Percentiles rank a stretch among this genome's conserved stretches.
Evolutionary conservation across 495 filamentous ascomycete species (phyloP).

Genomic region (Haplographium delicatum): DNA sequence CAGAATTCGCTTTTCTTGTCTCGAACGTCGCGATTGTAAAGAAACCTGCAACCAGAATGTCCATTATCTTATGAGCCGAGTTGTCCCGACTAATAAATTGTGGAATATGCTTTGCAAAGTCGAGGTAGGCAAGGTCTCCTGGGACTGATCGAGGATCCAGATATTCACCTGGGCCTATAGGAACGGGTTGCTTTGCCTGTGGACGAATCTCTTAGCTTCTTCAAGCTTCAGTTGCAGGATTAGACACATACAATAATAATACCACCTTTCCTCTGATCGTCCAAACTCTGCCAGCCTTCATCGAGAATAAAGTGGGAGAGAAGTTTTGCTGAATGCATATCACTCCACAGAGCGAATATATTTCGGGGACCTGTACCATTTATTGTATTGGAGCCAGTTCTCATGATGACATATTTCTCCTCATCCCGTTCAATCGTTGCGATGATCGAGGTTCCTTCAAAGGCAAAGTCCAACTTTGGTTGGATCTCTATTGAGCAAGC

Average conservation of each 20-base stretch:
- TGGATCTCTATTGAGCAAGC: constrained; percentile 9
- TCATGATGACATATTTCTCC: no score
- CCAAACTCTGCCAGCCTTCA: constrained; percentile 4
- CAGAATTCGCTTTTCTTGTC: constrained; percentile 18
- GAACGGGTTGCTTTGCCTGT: neutral
- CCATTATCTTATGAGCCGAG: neutral
- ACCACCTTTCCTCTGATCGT: neutral
- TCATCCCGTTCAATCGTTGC: no score
- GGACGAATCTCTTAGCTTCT: neutral
- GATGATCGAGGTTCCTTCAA: constrained; percentile 1
- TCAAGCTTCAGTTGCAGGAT: neutral
- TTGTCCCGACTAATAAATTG: constrained; percentile 1
- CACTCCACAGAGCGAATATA: no score
- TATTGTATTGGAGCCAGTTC: no score
- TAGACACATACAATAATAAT: neutral
- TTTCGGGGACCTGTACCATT: no score
- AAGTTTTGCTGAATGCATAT: neutral
- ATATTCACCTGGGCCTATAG: neutral
- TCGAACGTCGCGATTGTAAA: constrained; percentile 9
- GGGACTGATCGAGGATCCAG: neutral
- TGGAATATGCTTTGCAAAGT: constrained; percentile 1
- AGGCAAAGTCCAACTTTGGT: neutral
- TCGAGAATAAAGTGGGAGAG: neutral
- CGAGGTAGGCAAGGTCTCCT: neutral
- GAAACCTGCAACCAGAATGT: constrained; percentile 6